Evolutionary conservation across 192 early-diverging fungal genomes (phyloP).

Genomic region (Podila epicladia): DNA sequence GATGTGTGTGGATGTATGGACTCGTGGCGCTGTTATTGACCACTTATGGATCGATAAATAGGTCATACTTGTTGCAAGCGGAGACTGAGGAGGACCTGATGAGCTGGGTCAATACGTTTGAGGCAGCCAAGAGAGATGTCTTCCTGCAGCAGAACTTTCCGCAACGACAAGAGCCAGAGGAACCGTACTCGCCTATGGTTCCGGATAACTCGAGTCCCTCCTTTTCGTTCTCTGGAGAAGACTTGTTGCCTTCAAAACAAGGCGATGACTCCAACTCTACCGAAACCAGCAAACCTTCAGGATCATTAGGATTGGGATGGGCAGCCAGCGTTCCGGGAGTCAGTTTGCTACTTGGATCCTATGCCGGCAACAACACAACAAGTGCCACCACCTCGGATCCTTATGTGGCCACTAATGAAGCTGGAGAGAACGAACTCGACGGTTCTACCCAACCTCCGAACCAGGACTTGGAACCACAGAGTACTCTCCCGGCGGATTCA

Average conservation of each 20-base stretch:
- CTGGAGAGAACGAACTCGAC: background rate
- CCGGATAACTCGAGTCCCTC: slow-evolving; percentile 14
- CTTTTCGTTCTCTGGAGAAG: slow-evolving; percentile 37
- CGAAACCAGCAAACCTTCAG: slow-evolving; percentile 6
- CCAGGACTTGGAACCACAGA: background rate
- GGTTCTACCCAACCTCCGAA: background rate
- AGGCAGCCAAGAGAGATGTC: slow-evolving; percentile 62
- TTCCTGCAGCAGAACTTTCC: slow-evolving; percentile 31
- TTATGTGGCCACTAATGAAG: background rate
- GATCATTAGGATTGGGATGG: slow-evolving; percentile 20
- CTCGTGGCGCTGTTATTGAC: too few species aligned
- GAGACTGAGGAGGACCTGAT: slow-evolving; percentile 76
- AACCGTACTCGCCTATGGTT: slow-evolving; percentile 35
- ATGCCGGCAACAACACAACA: slow-evolving; percentile 18
- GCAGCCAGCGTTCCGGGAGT: slow-evolving; percentile 43
- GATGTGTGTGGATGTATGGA: too few species aligned
- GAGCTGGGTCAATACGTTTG: slow-evolving; percentile 72
- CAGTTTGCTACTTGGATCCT: slow-evolving; percentile 30
- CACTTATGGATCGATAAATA: slow-evolving; percentile 1
- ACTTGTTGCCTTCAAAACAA: slow-evolving; percentile 4
- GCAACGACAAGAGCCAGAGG: slow-evolving; percentile 24
- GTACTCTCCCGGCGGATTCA: background rate
- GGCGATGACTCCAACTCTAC: slow-evolving; percentile 6
- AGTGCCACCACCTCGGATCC: background rate
- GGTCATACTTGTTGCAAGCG: slow-evolving; percentile 64